Evolutionary conservation across 2,329 filamentous ascomycete genomes (phyloP), one percentile per base, ranked within the genome.

Genomic region (Coniochaeta sp.): DNA sequence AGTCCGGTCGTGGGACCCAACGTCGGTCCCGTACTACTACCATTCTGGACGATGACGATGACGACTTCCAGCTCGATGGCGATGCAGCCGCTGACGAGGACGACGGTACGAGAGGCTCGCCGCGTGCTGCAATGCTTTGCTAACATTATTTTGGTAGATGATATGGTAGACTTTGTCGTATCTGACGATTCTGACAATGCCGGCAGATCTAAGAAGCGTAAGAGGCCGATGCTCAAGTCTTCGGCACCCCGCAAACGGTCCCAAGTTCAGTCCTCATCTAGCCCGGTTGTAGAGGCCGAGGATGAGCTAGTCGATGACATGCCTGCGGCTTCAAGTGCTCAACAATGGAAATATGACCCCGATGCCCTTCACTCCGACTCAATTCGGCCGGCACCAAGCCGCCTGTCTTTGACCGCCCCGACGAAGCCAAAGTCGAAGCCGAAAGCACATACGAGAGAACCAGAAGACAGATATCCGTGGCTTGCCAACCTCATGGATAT

Each of bases 401-500:
- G 31, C 7, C 61, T 67, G 40, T 65, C 43, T 57, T 67, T 64
- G 64, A 70, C 66, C 61, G 67, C 65, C 40, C 67, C 71, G 19
- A 58, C 63, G 6, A 38, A 58, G 24, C 56, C 74, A 1, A 77
- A 77, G 24, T 59, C 66, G 31, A 85, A 84, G 64, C 77, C 80
- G 65, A 96, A 95, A 71, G 90, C 91, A 4, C 86, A 93, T 70
- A 86, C 85, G 33, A 89, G 84, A 40, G 92, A 96, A 54, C 92
- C 93, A 1, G 91, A 96, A 64, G 82, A 93, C 60, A 84, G 95
- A 62, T 96, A 99, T 69, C 76, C 90, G 14, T 99, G 95, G 95
- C 82, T 99, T 59, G 93, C 91, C 58, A 88, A 93, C 62, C 83
- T 95, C 61, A 79, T 83, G 66, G 95, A 99, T 72, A 91, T 91